Conservation (phyloP, 352 stramenopile species). For the Pythium pectinolyticum region DNA sequence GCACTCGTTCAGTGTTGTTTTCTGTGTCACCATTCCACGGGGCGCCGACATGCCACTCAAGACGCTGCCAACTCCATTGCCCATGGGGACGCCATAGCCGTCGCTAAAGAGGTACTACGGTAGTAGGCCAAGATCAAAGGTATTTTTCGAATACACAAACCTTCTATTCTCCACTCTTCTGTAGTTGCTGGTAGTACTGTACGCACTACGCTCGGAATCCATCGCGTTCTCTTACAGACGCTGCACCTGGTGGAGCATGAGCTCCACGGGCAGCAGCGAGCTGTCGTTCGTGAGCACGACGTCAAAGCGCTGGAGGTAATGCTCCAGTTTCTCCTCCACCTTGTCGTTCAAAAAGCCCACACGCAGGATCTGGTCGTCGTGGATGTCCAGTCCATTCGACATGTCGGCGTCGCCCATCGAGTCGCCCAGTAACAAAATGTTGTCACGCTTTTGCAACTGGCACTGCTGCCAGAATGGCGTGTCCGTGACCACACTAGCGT, state of each 20-base stretch:
- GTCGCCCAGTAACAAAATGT: constrained; percentile 77
- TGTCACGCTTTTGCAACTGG: constrained; percentile 61
- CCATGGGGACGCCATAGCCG: too few relatives aligned
- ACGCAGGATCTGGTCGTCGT: constrained; percentile 65
- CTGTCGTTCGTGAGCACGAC: constrained; percentile 81
- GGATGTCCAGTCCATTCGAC: constrained; percentile 54
- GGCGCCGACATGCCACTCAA: too few relatives aligned
- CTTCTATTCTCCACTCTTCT: too few relatives aligned
- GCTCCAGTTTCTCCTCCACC: constrained; percentile 51
- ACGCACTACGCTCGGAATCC: too few relatives aligned
- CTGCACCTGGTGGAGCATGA: constrained; percentile 61
- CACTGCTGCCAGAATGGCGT: constrained; percentile 78
- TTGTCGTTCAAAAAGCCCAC: constrained; percentile 72
- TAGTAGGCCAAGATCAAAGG: too few relatives aligned
- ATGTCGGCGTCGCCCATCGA: constrained; percentile 72
- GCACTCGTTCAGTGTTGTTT: too few relatives aligned
- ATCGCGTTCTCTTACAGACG: not conserved
- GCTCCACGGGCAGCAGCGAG: constrained; percentile 56
- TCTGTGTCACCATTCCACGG: too few relatives aligned
- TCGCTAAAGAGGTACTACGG: too few relatives aligned
- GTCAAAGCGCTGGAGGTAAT: constrained; percentile 64
- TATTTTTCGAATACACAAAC: too few relatives aligned
- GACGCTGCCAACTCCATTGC: too few relatives aligned
- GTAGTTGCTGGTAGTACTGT: too few relatives aligned
- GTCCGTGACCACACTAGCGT: constrained; percentile 57